Evolutionary conservation across 805 yeast genomes (phyloP), one percentile per base, ranked within the genome.

Genomic region (Pichia heedii): DNA sequence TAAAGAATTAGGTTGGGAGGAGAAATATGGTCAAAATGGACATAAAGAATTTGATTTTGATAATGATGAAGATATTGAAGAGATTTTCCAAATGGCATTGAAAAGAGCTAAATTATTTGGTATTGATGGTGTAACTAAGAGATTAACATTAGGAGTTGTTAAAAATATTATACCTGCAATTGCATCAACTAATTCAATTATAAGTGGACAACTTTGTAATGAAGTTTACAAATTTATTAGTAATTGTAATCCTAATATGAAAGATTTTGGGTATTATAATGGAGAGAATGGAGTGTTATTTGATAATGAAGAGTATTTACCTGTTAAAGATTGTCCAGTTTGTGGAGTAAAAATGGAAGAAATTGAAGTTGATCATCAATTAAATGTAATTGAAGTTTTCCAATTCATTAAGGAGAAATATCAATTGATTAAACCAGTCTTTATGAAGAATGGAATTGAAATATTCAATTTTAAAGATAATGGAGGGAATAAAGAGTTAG

Each of bases 161-260:
- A 90, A 90, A 60, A 82, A 82, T 54, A 89, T 90, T 47, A 83
- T 90, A 10, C 98, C 98, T 0, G 89, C 96, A 2, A 84, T 89
- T 42, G 96, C 96, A 1, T 81, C 95, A 2, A 89, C 97, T 0
- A 90, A 93, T 60, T 95, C 97, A 2, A 73, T 90, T 20, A 76
- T 90, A 27, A 96, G 97, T 0, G 94, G 93, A 0, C 72, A 87
- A 6, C 84, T 95, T 58, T 83, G 93, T 56, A 84, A 83, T 50
- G 96, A 88, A 60, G 85, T 83, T 2, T 76, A 86, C 61, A 89
- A 89, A 56, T 68, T 88, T 21, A 72, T 85, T 36, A 78, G 95
- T 2, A 77, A 81, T 42, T 68, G 78, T 44, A 77, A 78, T 48
- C 90, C 88, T 0, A 64, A 66, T 16, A 62, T 84, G 51, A 74